A percentile compares a stretch with the other conserved stretches of the same genome.
Evolutionary conservation across 331 rosid genomes (phyloP).

Genomic region (Pyracantha coccinea): DNA sequence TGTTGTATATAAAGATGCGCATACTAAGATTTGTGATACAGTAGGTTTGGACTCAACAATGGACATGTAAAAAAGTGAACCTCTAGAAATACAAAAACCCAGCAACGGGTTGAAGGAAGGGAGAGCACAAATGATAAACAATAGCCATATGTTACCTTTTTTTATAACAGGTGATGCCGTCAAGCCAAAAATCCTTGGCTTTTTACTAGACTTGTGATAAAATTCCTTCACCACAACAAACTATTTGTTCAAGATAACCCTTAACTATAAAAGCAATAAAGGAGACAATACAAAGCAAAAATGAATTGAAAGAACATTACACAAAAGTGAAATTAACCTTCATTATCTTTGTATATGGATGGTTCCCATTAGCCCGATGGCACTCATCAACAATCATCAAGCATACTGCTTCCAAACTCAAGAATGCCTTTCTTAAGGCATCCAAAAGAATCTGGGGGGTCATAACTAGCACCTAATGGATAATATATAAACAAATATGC

Average conservation of each 20-base stretch:
- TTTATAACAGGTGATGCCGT: slow-evolving; percentile 83
- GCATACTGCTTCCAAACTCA: slow-evolving; percentile 50
- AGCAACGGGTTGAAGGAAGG: not conserved
- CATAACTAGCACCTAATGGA: slow-evolving; percentile 73
- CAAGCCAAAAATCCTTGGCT: slow-evolving; percentile 91
- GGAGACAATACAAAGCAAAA: not conserved
- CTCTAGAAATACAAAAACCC: not conserved
- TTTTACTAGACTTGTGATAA: slow-evolving; percentile 59
- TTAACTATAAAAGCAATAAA: not conserved
- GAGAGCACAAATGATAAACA: not conserved
- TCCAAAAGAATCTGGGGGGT: slow-evolving; percentile 88
- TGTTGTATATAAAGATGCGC: slow-evolving; percentile 13
- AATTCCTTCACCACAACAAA: slow-evolving; percentile 60
- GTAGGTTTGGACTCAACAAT: not conserved
- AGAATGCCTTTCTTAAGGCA: slow-evolving; percentile 72
- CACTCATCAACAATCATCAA: slow-evolving; percentile 84
- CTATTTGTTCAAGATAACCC: not conserved
- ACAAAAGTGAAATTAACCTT: slow-evolving; percentile 41
- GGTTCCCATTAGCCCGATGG: slow-evolving; percentile 75
- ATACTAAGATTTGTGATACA: not conserved
- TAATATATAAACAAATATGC: not conserved
- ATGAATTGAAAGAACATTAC: slow-evolving; percentile 1
- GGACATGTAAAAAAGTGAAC: not conserved
- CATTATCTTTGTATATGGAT: slow-evolving; percentile 82
- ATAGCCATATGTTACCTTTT: slow-evolving; percentile 44